A percentile compares a stretch with the other conserved stretches of the same genome.
These are phyloP conservation scores for Colletotrichum abscissum DNA, from an alignment of 2,329 filamentous ascomycete species.

Conservation along the genomic window DNA sequence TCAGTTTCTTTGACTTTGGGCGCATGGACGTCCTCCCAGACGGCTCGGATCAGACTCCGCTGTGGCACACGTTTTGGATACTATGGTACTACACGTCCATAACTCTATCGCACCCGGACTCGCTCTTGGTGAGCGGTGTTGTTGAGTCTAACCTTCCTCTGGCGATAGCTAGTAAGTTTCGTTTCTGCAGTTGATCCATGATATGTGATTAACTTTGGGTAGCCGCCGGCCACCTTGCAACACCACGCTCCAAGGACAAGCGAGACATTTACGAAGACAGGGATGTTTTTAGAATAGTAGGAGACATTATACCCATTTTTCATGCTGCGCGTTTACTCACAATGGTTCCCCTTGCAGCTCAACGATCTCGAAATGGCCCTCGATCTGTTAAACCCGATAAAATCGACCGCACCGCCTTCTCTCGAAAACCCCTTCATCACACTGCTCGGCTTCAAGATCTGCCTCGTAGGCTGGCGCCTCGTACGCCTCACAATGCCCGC, in stretches of 20 bases:
- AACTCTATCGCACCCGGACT: slow-evolving; percentile 18
- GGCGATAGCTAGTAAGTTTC: slow-evolving; percentile 15
- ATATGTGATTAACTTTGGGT: neutral
- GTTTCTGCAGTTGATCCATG: too few relatives aligned
- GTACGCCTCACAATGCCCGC: slow-evolving; percentile 22
- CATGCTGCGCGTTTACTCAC: neutral
- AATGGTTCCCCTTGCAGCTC: neutral
- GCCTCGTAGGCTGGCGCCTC: slow-evolving; percentile 20
- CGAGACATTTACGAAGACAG: slow-evolving; percentile 21
- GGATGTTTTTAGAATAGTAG: slow-evolving; percentile 14
- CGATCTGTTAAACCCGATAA: slow-evolving; percentile 7
- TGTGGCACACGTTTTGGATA: slow-evolving; percentile 27
- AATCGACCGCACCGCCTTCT: slow-evolving; percentile 10
- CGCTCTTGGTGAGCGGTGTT: slow-evolving; percentile 13
- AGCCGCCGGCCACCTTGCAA: slow-evolving; percentile 20
- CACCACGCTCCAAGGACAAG: slow-evolving; percentile 9
- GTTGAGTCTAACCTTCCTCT: slow-evolving; percentile 18
- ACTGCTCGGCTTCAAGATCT: slow-evolving; percentile 24
- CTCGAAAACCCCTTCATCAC: slow-evolving; percentile 25
- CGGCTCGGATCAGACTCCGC: slow-evolving; percentile 5
- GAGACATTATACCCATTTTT: neutral
- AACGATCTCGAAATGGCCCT: slow-evolving; percentile 21
- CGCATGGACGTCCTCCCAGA: slow-evolving; percentile 15
- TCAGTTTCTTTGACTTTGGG: slow-evolving; percentile 26
- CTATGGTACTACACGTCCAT: slow-evolving; percentile 26